Evolutionary conservation across 2,329 filamentous ascomycete species (phyloP).

Genomic region (Colletotrichum truncatum): DNA sequence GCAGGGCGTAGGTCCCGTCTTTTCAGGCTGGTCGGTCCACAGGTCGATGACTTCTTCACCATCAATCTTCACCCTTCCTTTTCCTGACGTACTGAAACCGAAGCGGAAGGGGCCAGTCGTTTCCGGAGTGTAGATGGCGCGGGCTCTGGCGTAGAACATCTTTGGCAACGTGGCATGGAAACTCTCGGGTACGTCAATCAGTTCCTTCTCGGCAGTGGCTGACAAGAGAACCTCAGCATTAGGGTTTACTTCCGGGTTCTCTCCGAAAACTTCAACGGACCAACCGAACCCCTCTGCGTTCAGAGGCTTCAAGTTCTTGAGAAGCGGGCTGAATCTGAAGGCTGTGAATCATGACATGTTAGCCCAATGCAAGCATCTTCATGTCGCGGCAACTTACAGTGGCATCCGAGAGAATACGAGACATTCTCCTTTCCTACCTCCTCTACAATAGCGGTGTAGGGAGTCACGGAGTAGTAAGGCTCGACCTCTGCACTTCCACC

Average conservation of each 20-base stretch:
- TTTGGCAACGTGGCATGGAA: constrained; percentile 23
- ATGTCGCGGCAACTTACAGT: constrained; percentile 44
- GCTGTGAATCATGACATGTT: neutral
- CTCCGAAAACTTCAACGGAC: constrained; percentile 24
- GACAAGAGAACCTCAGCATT: constrained; percentile 4
- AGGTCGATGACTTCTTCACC: constrained; percentile 37
- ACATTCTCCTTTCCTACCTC: constrained; percentile 37
- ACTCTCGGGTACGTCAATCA: constrained; percentile 29
- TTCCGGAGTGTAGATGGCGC: constrained; percentile 16
- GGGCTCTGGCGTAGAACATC: constrained; percentile 27
- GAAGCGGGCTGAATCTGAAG: constrained; percentile 29
- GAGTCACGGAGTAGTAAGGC: constrained; percentile 75
- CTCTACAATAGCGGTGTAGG: constrained; percentile 73
- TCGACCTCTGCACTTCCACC: constrained; percentile 70
- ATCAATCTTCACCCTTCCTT: constrained; percentile 37
- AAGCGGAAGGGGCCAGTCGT: constrained; percentile 16
- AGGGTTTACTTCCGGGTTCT: constrained; percentile 18
- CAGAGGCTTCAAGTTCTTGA: constrained; percentile 10
- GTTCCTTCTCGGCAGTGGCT: constrained; percentile 22
- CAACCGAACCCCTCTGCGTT: constrained; percentile 17
- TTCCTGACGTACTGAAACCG: constrained; percentile 33
- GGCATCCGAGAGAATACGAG: constrained; percentile 66
- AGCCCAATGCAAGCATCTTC: neutral
- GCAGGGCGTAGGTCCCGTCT: constrained; percentile 27
- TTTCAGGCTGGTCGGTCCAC: constrained; percentile 26